Base-by-base conservation (phyloP, 176 grass and related monocot species). In the Ensete ventricosum region DNA sequence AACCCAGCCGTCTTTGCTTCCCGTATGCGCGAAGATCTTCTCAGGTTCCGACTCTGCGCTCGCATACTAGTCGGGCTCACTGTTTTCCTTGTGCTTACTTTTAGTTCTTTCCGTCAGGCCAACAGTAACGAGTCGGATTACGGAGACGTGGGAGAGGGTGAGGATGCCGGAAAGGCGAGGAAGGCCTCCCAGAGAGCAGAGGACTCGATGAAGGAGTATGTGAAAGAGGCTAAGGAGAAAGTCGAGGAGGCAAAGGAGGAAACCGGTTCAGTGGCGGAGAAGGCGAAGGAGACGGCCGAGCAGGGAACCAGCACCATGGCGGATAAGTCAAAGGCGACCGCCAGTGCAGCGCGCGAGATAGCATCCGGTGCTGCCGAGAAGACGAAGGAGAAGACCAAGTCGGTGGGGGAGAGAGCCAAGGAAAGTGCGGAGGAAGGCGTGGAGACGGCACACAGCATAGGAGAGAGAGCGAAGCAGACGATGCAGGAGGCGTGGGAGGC, bases 21-120 rank as follows among this genome's bases (percentile, higher is more conserved):
- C 93, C 90, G 43, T 50, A 81, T 2, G 83, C 81, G 7, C 83
- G 72, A 48, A 86, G 76, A 49, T 92, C 89, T 27, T 92, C 87
- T 53, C 87, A 88, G 93, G 93, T 96, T 66, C 17, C 20, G 16
- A 16, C 26, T 51, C 53, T 25, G 55, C 1, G 34, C 34, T 43
- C 34, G 0, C 34, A 43, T 43, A 43, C 34, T 6, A 43, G 5
- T 43, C 3, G 6, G 4, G 34, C 8, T 10, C 53, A 14, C 57
- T 48, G 21, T 23, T 19, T 64, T 75, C 34, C n/a, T 75, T 17
- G 2, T 52, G 52, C 16, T 59, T 14, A 14, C 54, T 13, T n/a
- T 14, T 58, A 1, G 25, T 60, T 7, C 53, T 53, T 22, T 5
- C 17, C 0, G 23, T 17, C 11, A 80, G 92, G 88, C 84, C 23